Evolutionary conservation across 2,329 filamentous ascomycete species (phyloP).

Genomic region (Alternaria sp.): DNA sequence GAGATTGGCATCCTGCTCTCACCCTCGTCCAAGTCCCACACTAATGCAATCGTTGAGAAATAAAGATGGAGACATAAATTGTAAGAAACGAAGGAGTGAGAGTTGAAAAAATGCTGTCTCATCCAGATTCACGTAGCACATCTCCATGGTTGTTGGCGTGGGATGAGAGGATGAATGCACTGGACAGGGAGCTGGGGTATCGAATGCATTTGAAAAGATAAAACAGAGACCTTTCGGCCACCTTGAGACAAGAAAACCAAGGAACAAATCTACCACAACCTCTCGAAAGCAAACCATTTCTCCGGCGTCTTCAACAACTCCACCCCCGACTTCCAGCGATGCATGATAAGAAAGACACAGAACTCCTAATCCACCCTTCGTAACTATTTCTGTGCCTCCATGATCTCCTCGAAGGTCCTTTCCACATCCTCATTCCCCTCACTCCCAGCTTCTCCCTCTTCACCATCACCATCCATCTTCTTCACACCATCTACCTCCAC

Average conservation of each 20-base stretch:
- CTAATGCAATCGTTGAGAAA: fast-evolving
- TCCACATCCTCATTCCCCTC: background rate
- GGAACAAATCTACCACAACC: background rate
- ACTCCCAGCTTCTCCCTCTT: background rate
- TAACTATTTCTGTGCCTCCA: background rate
- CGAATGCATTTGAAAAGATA: no score
- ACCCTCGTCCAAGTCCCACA: no score
- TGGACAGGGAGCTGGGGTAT: background rate
- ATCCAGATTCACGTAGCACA: no score
- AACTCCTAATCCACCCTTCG: background rate
- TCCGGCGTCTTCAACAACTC: background rate
- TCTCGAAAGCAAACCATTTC: background rate
- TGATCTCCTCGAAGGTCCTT: background rate
- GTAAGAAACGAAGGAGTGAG: no score
- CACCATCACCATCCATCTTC: background rate
- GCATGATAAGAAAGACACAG: background rate
- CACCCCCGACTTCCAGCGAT: background rate
- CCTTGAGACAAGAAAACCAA: background rate
- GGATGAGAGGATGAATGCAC: no score
- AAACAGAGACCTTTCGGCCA: fast-evolving
- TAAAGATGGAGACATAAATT: no score
- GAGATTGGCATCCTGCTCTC: no score
- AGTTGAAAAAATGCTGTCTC: no score
- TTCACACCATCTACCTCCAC: no score
- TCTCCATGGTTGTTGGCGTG: no score